A percentile compares a stretch with the other conserved stretches of the same genome.
These are phyloP conservation scores for Rubia balearica DNA, from an alignment of 305 asterid genomes.

Conservation along the genomic window DNA sequence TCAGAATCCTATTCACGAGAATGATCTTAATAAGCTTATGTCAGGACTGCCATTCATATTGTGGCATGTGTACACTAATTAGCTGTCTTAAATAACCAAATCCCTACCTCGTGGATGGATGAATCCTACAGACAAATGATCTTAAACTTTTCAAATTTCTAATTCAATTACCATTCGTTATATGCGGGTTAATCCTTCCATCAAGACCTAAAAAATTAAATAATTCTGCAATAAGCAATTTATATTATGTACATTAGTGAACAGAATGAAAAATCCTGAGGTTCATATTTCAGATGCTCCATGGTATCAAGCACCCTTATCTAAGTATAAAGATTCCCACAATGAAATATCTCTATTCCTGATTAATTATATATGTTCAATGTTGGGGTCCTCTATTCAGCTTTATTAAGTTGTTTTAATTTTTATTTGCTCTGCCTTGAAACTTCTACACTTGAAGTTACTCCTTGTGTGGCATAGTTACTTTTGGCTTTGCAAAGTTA, in stretches of 20 bases:
- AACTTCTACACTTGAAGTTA: background rate
- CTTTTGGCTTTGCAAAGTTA: background rate
- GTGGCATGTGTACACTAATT: background rate
- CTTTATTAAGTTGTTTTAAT: background rate
- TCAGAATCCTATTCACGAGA: background rate
- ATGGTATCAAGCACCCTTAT: too few relatives aligned
- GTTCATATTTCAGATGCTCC: too few relatives aligned
- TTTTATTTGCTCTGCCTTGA: background rate
- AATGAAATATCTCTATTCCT: background rate
- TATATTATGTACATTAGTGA: too few relatives aligned
- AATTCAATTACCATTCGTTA: background rate
- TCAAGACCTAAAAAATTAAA: too few relatives aligned
- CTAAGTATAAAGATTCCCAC: too few relatives aligned
- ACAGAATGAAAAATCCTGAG: too few relatives aligned
- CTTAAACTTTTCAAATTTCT: background rate
- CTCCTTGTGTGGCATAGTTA: background rate
- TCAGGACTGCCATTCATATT: too few relatives aligned
- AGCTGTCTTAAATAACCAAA: too few relatives aligned
- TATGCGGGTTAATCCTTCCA: background rate
- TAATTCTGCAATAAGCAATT: too few relatives aligned
- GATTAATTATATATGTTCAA: background rate
- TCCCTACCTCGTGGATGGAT: too few relatives aligned
- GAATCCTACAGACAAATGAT: background rate
- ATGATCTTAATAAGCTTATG: too few relatives aligned
- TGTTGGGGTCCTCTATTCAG: background rate